Conservation (phyloP, 441 rosid species). For the Breynia disticha region DNA sequence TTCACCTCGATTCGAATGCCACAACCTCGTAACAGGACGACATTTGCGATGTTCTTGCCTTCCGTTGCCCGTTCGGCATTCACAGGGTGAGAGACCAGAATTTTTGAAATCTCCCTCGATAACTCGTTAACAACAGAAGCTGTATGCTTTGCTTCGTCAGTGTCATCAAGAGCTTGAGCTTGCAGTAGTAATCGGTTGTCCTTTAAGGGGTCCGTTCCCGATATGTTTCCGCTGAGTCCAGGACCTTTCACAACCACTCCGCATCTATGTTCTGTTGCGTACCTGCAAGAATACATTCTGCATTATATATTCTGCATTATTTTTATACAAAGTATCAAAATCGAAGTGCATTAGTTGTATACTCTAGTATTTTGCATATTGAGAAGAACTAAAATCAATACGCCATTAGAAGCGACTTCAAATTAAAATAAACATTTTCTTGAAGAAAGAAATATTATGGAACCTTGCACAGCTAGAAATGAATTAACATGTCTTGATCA, state of each 20-base stretch:
- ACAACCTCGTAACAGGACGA: slow-evolving; percentile 88
- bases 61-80: slow-evolving; percentile 61
- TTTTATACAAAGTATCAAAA: no score
- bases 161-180: slow-evolving; percentile 68
- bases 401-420: no score
- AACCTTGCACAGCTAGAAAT: no score
- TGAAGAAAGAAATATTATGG: no score
- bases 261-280: slow-evolving; percentile 94
- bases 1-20: slow-evolving; percentile 89
- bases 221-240: slow-evolving; percentile 79
- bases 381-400: no score
- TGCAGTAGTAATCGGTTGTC: slow-evolving; percentile 75
- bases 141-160: slow-evolving; percentile 77
- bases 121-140: slow-evolving; percentile 76
- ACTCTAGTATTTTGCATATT: no score
- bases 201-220: slow-evolving; percentile 94
- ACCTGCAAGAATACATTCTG: slow-evolving; percentile 30
- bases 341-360: no score
- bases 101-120: slow-evolving; percentile 66
- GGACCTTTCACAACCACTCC: slow-evolving; percentile 97
- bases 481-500: neutral
- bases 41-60: slow-evolving; percentile 77
- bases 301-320: neutral
- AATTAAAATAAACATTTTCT: no score
- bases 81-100: slow-evolving; percentile 63